Evolutionary conservation across 306 rosid genomes (phyloP).

Genomic region (Rosa rugosa): DNA sequence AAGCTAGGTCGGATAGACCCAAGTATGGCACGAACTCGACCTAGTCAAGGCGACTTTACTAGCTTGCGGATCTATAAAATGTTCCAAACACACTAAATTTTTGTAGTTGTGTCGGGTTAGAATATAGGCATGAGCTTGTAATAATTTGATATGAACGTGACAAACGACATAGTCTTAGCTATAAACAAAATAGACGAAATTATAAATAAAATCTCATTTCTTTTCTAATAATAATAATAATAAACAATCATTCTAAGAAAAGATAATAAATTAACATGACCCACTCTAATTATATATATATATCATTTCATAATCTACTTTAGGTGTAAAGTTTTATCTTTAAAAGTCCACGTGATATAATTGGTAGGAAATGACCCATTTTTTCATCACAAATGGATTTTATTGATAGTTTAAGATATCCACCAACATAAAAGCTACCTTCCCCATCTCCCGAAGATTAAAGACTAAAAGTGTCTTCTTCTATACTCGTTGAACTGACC

Average conservation of each 20-base stretch:
- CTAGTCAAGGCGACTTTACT: background rate
- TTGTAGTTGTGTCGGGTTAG: background rate
- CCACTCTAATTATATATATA: too few species aligned
- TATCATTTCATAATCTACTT: too few species aligned
- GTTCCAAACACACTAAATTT: background rate
- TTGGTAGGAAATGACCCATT: background rate
- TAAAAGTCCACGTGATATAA: too few species aligned
- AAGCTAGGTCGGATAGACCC: too few species aligned
- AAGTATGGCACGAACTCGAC: background rate
- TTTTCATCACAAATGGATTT: background rate
- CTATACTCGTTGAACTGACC: constrained; percentile 11
- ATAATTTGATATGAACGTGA: background rate
- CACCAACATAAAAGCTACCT: background rate
- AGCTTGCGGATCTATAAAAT: background rate
- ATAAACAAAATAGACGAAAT: too few species aligned
- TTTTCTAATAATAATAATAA: too few species aligned
- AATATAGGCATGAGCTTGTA: background rate
- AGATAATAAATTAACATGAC: too few species aligned
- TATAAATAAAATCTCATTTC: too few species aligned
- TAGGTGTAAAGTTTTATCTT: too few species aligned
- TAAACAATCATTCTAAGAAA: too few species aligned
- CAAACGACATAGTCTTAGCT: background rate
- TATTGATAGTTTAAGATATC: background rate
- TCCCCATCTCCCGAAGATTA: constrained; percentile 7
- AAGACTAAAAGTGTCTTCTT: constrained; percentile 10